Evolutionary conservation across 75 land plant species (phyloP), one percentile per base, ranked within the genome.

Genomic region (Sequoiadendron giganteum): DNA sequence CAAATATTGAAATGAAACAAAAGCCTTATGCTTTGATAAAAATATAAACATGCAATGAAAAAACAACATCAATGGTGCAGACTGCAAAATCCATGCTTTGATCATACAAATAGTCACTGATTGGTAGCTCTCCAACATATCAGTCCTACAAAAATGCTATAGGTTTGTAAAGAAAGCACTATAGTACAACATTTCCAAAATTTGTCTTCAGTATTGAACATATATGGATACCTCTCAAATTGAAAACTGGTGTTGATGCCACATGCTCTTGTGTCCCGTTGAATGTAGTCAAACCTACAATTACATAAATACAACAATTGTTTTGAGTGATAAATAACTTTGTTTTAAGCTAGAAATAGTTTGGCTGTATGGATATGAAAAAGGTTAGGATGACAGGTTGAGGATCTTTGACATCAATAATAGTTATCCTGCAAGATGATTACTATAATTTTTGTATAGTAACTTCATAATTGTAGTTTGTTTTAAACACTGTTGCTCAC

Each of bases 261-360:
- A 93, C 99, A 98, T 86, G 99, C 99, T 87, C 99, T 88, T 49
- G 90, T 92, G 85, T 98, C 99, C 75, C 99, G 94, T 15, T 89
- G 90, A 91, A 98, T 97, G 88, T 98, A 98, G 87, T 98, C 99
- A 93, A 98, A 98, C 90, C 99, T 98, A 90, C 34, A 85, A 65
- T 65, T 54, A 18, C 36, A 84, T 48, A 43, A 83, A 1, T 25
- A 30, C 21, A 75, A 49, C 39, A 34, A 10, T 45, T 65, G 28
- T 8, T 83, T 48, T 68, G 32, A 84, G 45, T 79, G 47, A 40
- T 42, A 19, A 49, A 45, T 15, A 48, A 47, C 15, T 19, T 84
- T 30, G 4, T 85, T 2, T 21, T 47, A 21, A 49, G 18, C 76
- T 40, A 79, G 48, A 30, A 85, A 49, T 55, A 55, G 70, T 58